Base-by-base conservation (phyloP, 1,284 basidiomycete genomes). In the Porodaedalea pini region DNA sequence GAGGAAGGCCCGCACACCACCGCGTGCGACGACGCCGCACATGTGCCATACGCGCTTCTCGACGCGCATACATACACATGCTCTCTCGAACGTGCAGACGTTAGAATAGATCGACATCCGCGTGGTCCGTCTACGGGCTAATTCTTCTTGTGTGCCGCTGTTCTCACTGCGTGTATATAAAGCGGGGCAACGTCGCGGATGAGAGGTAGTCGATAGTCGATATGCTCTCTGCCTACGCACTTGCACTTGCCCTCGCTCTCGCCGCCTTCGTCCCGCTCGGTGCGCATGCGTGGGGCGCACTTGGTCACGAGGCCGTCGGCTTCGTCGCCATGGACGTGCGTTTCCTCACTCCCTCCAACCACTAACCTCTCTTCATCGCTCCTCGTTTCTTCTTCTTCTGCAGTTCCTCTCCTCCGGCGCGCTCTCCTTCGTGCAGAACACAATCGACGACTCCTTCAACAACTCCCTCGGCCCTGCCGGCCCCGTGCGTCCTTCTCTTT, bases 321-420 rank as follows among this genome's bases (percentile, higher is more conserved):
- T 69, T 56, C 31, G 63, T 60, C 27, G 45, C 56, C 29, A 55
- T 61, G 44, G 23, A 31, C 19, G 54, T 59, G 21, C 45, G 47
- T 57, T 7, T 21, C 1, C 40, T 31, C n/a, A 5, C 27, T 37
- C 34, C 40, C 40, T 8, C 2, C n/a, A n/a, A n/a, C n/a, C n/a
- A n/a, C n/a, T n/a, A n/a, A n/a, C n/a, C n/a, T n/a, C n/a, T n/a
- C n/a, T n/a, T n/a, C n/a, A n/a, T n/a, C n/a, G n/a, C n/a, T n/a
- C 41, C 25, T 44, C 2, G 43, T 15, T n/a, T 32, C 23, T 43
- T 53, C 47, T 27, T 45, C 36, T 52, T 21, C 21, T 4, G 51
- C 4, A 79, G 77, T 80, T 80, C 63, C 68, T 80, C 27, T 69
- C 70, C 21, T 70, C 76, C 1, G 75, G 75, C 15, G 72, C 78